phyloP scores from a whole-genome alignment of 2,329 filamentous ascomycete species.

The Endocalyx cinctus region DNA sequence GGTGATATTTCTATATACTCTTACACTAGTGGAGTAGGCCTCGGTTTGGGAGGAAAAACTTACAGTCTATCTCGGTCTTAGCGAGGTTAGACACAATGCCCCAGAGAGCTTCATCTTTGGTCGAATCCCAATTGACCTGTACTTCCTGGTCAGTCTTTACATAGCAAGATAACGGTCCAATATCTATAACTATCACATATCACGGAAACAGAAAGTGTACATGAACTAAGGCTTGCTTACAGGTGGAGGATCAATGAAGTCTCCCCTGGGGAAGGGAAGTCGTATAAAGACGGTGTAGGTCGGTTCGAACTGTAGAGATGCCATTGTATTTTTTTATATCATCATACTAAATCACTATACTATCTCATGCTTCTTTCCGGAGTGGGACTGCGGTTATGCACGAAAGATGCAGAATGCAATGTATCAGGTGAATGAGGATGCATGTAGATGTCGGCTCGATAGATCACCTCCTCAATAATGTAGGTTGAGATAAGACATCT shows the following conservation, averaged over 20 bases:
- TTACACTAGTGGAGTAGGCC: too few relatives aligned
- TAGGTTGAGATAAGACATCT: slow-evolving; percentile 9
- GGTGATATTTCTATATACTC: too few relatives aligned
- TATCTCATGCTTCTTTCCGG: slow-evolving; percentile 11
- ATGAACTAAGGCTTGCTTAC: slow-evolving; percentile 43
- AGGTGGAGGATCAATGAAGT: slow-evolving; percentile 85
- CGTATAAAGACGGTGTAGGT: slow-evolving; percentile 76
- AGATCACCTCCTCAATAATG: too few relatives aligned
- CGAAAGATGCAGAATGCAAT: too few relatives aligned
- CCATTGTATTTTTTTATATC: too few relatives aligned
- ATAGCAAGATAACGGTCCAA: slow-evolving; percentile 6
- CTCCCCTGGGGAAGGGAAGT: slow-evolving; percentile 80
- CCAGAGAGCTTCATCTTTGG: slow-evolving; percentile 87
- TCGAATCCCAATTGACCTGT: slow-evolving; percentile 81
- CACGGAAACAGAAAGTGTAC: slow-evolving; percentile 8
- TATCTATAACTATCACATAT: too few relatives aligned
- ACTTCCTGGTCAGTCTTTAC: slow-evolving; percentile 16
- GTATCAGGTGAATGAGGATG: too few relatives aligned
- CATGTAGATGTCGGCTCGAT: too few relatives aligned
- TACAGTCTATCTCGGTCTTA: slow-evolving; percentile 85
- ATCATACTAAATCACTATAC: too few relatives aligned
- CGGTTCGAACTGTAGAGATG: slow-evolving; percentile 39
- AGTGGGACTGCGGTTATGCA: too few relatives aligned
- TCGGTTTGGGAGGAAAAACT: slow-evolving; percentile 25
- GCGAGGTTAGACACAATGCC: slow-evolving; percentile 78